Conservation (phyloP, 2,329 filamentous ascomycete species). For the Drechmeria coniospora region DNA sequence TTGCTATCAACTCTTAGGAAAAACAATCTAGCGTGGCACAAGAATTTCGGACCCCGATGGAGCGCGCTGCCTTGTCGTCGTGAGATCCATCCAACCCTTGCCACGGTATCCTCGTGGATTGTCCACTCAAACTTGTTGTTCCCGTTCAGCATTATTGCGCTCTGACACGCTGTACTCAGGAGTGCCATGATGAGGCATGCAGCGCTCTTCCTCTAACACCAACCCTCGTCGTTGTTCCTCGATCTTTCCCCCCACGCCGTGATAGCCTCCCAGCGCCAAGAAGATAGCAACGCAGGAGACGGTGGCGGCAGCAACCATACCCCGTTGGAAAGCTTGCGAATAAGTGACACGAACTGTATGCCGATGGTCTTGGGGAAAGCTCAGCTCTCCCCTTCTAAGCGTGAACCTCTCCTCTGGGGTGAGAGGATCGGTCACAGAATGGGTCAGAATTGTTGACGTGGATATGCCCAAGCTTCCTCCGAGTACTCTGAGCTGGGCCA, state of each 20-base stretch:
- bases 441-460: constrained; percentile 31
- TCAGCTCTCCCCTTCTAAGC: constrained; percentile 8
- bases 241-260: constrained; percentile 9
- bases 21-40: too few relatives aligned
- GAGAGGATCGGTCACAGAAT: constrained; percentile 13
- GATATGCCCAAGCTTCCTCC: constrained; percentile 40
- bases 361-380: constrained; percentile 14
- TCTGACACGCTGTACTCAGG: background rate
- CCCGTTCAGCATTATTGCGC: background rate
- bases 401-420: constrained; percentile 13
- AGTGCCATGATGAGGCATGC: too few relatives aligned
- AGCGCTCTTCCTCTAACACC: constrained; percentile 6
- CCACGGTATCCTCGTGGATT: background rate
- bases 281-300: constrained; percentile 25
- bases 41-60: too few relatives aligned
- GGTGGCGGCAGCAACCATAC: constrained; percentile 30
- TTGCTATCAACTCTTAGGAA: too few relatives aligned
- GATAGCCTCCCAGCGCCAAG: constrained; percentile 23
- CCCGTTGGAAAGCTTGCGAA: constrained; percentile 26
- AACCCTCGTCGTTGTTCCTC: constrained; percentile 8
- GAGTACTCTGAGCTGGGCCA: constrained; percentile 34
- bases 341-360: constrained; percentile 22
- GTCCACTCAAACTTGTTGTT: too few relatives aligned
- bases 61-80: too few relatives aligned
- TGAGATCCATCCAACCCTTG: background rate